phyloP scores from a whole-genome alignment of 2,329 filamentous ascomycete genomes.

The Cercospora sojina region DNA sequence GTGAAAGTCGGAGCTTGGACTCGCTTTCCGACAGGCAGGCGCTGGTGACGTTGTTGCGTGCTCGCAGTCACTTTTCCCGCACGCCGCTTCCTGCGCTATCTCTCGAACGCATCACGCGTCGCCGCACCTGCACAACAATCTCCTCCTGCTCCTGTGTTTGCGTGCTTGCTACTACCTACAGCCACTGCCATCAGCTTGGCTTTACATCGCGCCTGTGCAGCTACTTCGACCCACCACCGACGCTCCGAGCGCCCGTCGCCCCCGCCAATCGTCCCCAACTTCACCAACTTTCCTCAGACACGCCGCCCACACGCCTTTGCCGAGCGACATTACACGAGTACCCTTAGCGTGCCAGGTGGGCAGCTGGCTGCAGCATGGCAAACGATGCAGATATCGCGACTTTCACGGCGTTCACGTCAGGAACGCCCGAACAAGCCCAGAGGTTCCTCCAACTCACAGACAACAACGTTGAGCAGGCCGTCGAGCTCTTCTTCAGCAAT shows the following conservation, averaged over 20 bases:
- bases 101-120: neutral
- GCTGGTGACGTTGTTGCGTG: constrained; percentile 6
- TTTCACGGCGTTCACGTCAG: constrained; percentile 80
- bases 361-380: constrained; percentile 6
- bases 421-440: constrained; percentile 69
- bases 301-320: neutral
- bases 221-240: neutral
- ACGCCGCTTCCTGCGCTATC: neutral
- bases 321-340: neutral
- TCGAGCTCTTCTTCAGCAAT: constrained; percentile 87
- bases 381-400: constrained; percentile 64
- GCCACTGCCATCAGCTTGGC: neutral
- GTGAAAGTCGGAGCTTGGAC: neutral
- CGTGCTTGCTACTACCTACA: neutral
- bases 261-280: neutral
- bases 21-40: constrained; percentile 2
- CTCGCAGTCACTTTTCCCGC: constrained; percentile 1
- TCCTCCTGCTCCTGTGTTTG: neutral
- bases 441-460: constrained; percentile 85
- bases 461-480: constrained; percentile 78
- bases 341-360: neutral
- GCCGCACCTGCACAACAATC: neutral
- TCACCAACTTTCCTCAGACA: neutral
- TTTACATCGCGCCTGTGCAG: neutral
- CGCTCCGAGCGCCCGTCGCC: neutral